Base-by-base conservation (phyloP, 2,329 filamentous ascomycete species). In the Gaeumannomyces tritici region DNA sequence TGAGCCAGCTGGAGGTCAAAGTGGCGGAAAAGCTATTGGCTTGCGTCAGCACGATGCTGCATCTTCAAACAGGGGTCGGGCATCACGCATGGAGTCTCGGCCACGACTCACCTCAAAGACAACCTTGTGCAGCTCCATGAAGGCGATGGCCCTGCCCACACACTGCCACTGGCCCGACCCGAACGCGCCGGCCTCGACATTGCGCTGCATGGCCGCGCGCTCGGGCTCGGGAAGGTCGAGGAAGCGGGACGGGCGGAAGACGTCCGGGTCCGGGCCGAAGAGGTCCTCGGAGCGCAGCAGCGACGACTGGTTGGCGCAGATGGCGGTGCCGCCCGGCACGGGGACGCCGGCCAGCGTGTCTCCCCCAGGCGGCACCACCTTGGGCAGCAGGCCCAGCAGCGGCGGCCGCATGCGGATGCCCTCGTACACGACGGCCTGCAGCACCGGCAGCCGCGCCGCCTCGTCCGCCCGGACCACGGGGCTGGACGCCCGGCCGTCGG, bases 111-210 rank as follows among this genome's bases (percentile, higher is more conserved):
- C 76, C 73, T 78, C 74, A 42, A 76, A 71, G 56, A 77, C 65
- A 0, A 71, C 65, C 67, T 80, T 80, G 63, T 74, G 72, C 59
- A 79, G 51, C 67, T 79, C 76, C 67, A 79, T 73, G 63, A 72
- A 66, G 0, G 76, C 76, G 55, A 79, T 73, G 9, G 71, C 68
- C 67, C 73, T 76, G 0, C 78, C 78, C 26, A 78, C 63, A 63
- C 78, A 79, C 63, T 69, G 64, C 63, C 70, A 75, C 27, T 60
- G 27, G 21, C 42, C 31, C 31, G 31, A 27, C 58, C 35, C 59
- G n/a, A 51, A 55, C n/a, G 51, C 72, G 31, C 77, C 76, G 29
- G 70, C 69, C 1, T 75, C 75, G 67, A 78, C 79, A 1, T 75
- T 67, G 4, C 69, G 65, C 55, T 74, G 69, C 63, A 72, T 72